Base-by-base conservation (phyloP, 805 yeast species). In the Wickerhamomyces canadensis region DNA sequence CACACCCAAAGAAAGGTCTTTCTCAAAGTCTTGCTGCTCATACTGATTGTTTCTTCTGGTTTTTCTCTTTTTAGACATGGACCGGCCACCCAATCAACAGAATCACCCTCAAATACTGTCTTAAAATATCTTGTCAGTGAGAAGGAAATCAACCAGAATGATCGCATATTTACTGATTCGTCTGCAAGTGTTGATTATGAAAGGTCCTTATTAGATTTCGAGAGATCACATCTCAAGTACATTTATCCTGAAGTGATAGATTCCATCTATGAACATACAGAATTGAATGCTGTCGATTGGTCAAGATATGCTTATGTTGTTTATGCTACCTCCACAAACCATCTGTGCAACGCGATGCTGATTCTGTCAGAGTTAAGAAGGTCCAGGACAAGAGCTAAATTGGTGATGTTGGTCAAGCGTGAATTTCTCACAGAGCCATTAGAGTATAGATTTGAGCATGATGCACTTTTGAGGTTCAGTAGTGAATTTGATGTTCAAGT, bases 251-350 rank as follows among this genome's bases (percentile, higher is more conserved):
- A 50, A 35, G 51, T 52, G 16, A 52, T 52, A 25, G 40, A 49
- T 11, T 24, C 39, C 10, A n/a, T 50, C 1, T 47, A 49, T 30
- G 32, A 40, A 6, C 38, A 47, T 11, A 43, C 43, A 1, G 48
- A 48, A 13, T 21, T 41, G 8, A 41, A 51, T 3, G 31, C 36
- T 0, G 57, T 68, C 3, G 58, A 67, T 25, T 71, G 77, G 77
- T 29, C 54, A 1, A 59, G 62, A 37, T 61, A 55, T 28, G 84
- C 83, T 0, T 80, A 80, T 50, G 74, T 78, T 5, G 74, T 74
- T 35, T 79, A 79, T 54, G 83, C 81, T 4, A 76, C 85, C 0
- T 62, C 69, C 37, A 46, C 61, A 9, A 60, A 64, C 17, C 75
- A 78, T 44, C 54, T 78, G 36, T 71, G 78, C 42, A 65, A 74